Base-by-base conservation (phyloP, 1,139 yeast species). In the Lodderomyces jiufengensis region DNA sequence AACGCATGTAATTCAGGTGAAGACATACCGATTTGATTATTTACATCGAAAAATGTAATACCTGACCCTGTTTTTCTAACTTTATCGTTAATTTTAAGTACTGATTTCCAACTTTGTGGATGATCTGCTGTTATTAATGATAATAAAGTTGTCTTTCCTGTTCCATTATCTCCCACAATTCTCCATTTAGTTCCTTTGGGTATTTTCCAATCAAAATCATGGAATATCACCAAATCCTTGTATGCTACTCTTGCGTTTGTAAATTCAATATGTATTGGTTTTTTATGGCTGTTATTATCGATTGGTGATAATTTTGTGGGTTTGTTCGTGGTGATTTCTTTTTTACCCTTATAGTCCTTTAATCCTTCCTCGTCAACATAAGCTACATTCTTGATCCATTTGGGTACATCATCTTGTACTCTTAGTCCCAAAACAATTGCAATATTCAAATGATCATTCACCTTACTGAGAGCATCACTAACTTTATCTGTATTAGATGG, bases 1-100 rank as follows among this genome's bases (percentile, higher is more conserved):
- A 88, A 70, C 0, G 95, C 80, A 54, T 90, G 97, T 27, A 92
- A 63, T 56, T 92, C 98, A 1, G 98, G 98, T 0, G 97, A 84
- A 0, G 94, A 73, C 46, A 85, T 82, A 0, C 97, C 97, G 40
- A 92, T 85, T n/a, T 59, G 52, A 40, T 75, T 74, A 58, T 92
- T 92, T 40, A 86, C 80, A 37, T 81, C 84, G 50, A 87, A 87
- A 51, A 84, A 88, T 37, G 79, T 78, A 11, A 81, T 75, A 15
- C 76, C 79, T 33, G 51, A 50, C 4, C 97, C 97, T 0, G 90
- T 79, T 43, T 73, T 73, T 33, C 96, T 70, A n/a, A 78, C 73
- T 20, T 59, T 59, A 0, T 92, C 94, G 50, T 83, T 66, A 39
- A 88, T 72, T 13, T 70, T 58, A 29, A 92, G 70, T 20, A 75